Evolutionary conservation across 1,284 basidiomycete genomes (phyloP).

Genomic region (Heterobasidion irregulare): DNA sequence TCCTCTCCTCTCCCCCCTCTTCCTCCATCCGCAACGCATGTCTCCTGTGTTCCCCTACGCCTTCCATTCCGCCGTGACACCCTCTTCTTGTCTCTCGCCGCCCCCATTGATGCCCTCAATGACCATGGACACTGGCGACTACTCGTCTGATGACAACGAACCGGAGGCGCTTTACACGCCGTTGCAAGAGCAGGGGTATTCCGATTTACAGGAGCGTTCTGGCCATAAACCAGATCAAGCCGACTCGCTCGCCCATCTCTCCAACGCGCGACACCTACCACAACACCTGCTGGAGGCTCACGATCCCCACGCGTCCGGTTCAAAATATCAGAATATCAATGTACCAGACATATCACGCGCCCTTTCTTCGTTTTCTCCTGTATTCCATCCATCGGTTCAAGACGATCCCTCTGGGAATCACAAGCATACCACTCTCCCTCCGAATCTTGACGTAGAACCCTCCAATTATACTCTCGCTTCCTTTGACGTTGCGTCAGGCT

Average conservation of each 20-base stretch:
- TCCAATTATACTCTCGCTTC: not conserved
- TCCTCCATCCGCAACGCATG: slow-evolving; percentile 2
- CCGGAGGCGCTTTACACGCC: slow-evolving; percentile 26
- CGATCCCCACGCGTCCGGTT: not conserved
- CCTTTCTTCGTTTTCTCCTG: slow-evolving; percentile 8
- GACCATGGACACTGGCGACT: slow-evolving; percentile 25
- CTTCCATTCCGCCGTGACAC: not conserved
- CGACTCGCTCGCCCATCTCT: slow-evolving; percentile 5
- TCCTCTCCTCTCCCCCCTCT: slow-evolving; percentile 9
- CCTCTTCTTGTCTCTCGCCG: slow-evolving; percentile 10
- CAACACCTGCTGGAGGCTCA: slow-evolving; percentile 3
- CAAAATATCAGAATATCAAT: slow-evolving; percentile 6
- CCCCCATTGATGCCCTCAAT: slow-evolving; percentile 22
- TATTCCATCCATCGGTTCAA: slow-evolving; percentile 4
- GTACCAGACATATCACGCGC: slow-evolving; percentile 9
- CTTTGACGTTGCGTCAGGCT: too few relatives aligned
- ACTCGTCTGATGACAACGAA: slow-evolving; percentile 29
- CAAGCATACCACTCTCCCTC: not conserved
- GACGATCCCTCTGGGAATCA: not conserved
- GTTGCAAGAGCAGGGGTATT: slow-evolving; percentile 23
- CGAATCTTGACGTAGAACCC: not conserved
- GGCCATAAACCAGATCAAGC: slow-evolving; percentile 15
- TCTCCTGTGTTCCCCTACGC: slow-evolving; percentile 7
- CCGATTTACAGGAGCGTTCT: slow-evolving; percentile 13
- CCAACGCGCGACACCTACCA: slow-evolving; percentile 5